Base-by-base conservation (phyloP, 2,329 filamentous ascomycete genomes). In the Tolypocladium album region DNA sequence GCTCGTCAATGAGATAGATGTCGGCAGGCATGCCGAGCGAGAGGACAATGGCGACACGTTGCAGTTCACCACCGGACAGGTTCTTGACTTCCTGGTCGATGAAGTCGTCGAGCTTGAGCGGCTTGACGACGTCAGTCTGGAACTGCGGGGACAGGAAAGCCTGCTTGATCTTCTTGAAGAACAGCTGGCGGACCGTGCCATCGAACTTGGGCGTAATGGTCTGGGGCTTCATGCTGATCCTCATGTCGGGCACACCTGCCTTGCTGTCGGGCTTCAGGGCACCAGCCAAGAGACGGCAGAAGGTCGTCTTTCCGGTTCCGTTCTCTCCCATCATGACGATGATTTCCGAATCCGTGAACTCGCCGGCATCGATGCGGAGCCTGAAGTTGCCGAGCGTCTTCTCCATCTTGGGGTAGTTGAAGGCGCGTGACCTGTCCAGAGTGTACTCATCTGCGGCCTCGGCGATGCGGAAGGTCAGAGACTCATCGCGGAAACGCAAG, bases 291-390 rank as follows among this genome's bases (percentile, higher is more conserved):
- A 99, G 88, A 72, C 88, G 91, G 82, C 93, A 97, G 83, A 99
- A 99, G 6, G 94, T 99, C 1, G 94, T 99, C 83, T 99, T 97
- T 74, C 95, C 95, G 42, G 95, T 99, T 78, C 94, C 94, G 78
- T 99, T 99, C 80, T 97, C 93, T 67, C 94, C 94, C 94, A 99
- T 97, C 91, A 99, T 96, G 76, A 99, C 94, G 61, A 99, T 86
- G 67, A 99, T 99, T 73, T 99, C 94, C 0, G 94, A 99, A 74
- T 99, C 93, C 24, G 94, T 97, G 73, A 99, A 99, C 62, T 88
- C 82, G 67, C 95, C 94, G 31, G 83, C 61, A 55, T 97, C 89
- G 65, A 99, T 87, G 61, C 77, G 83, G 57, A 99, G 85, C 69
- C 89, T 85, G 83, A 99, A 99, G 73, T 82, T 84, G 62, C 92